phyloP scores from a whole-genome alignment of 495 filamentous ascomycete genomes.

The Neurospora intermedia region DNA sequence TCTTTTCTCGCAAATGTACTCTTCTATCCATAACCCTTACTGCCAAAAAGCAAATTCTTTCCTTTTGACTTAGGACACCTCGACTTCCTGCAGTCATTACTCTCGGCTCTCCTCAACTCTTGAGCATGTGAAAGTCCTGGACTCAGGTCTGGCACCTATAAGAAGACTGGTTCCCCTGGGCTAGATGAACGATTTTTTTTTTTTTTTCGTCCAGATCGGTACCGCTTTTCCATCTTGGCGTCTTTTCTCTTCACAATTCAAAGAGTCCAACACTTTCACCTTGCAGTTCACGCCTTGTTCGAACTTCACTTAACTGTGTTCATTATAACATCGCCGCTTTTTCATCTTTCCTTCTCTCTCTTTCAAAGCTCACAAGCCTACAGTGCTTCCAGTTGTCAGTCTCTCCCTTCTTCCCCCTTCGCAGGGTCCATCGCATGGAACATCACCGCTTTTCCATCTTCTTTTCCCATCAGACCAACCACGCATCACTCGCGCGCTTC shows the following conservation, averaged over 20 bases:
- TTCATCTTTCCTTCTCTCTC: background rate
- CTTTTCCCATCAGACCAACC: background rate
- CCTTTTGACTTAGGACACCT: background rate
- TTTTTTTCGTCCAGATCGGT: background rate
- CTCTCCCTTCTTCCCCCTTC: background rate
- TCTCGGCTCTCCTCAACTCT: background rate
- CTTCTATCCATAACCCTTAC: background rate
- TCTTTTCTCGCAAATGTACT: background rate
- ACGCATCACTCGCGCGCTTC: background rate
- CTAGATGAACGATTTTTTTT: background rate
- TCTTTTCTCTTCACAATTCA: too few species aligned
- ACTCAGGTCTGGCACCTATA: background rate
- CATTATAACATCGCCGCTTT: too few species aligned
- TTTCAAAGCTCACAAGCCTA: background rate
- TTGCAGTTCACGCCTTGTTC: too few species aligned
- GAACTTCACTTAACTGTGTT: too few species aligned
- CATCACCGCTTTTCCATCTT: background rate
- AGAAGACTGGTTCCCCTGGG: background rate
- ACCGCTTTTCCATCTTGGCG: background rate
- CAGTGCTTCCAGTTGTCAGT: background rate
- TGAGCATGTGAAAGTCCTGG: background rate
- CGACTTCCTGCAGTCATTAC: background rate
- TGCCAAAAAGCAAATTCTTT: background rate
- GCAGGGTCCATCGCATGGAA: background rate
- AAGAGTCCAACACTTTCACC: too few species aligned